Evolutionary conservation across 345 rosid genomes (phyloP).

Genomic region (Boechera stricta): DNA sequence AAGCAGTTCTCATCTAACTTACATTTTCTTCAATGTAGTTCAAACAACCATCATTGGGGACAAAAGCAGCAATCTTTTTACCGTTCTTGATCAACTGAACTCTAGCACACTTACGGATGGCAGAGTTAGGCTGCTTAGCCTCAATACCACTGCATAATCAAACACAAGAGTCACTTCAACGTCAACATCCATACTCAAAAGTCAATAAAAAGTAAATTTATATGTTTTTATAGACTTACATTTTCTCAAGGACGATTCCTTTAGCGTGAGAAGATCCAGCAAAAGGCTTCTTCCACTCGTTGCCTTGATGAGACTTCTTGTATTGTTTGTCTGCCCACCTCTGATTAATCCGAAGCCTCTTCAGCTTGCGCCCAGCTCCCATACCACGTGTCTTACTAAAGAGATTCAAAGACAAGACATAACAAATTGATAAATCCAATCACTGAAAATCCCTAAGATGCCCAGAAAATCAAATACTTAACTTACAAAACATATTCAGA

Average conservation of each 20-base stretch:
- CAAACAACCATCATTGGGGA: conserved; percentile 95
- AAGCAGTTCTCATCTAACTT: not conserved
- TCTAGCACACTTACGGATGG: conserved; percentile 92
- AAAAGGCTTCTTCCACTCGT: conserved; percentile 88
- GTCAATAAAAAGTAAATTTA: not conserved
- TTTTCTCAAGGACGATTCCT: conserved; percentile 73
- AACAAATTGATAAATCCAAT: not conserved
- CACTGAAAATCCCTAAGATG: not conserved
- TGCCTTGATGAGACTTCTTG: conserved; percentile 86
- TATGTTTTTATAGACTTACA: conserved; percentile 31
- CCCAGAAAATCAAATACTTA: not conserved
- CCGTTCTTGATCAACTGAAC: conserved; percentile 95
- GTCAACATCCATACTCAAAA: not conserved
- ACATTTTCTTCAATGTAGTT: conserved; percentile 96
- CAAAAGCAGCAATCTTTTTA: conserved; percentile 96
- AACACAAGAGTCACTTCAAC: not conserved
- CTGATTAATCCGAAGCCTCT: conserved; percentile 72
- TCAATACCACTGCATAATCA: conserved; percentile 74
- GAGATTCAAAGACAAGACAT: not conserved
- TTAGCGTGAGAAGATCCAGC: conserved; percentile 73
- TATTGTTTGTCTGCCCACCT: conserved; percentile 95
- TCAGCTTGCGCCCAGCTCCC: conserved; percentile 84
- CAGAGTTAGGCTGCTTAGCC: conserved; percentile 99
- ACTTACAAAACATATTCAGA: not conserved
- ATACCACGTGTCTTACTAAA: conserved; percentile 65